Evolutionary conservation across 139 green algal genomes (phyloP).

Genomic region (Ettlia oleoabundans): DNA sequence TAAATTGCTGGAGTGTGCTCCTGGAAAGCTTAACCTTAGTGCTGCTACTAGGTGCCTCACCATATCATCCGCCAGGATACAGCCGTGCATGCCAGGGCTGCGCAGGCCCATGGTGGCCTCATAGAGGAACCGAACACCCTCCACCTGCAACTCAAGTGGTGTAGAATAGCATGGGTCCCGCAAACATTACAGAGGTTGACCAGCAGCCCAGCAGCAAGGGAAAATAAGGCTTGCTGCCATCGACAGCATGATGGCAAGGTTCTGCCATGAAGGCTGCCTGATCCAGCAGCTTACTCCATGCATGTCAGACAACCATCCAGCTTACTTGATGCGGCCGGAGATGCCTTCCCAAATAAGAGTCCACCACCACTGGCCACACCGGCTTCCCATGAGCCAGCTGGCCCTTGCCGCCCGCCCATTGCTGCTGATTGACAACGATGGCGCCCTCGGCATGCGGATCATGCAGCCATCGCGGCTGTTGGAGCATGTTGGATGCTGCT

Average conservation of each 20-base stretch:
- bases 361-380: slow-evolving; percentile 66
- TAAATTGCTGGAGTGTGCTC: too few relatives aligned
- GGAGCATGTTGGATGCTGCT: background rate
- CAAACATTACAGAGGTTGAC: too few relatives aligned
- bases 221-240: too few relatives aligned
- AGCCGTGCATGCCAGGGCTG: slow-evolving; percentile 45
- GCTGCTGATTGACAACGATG: slow-evolving; percentile 69
- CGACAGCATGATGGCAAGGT: too few relatives aligned
- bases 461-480: slow-evolving; percentile 49
- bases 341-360: slow-evolving; percentile 66
- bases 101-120: slow-evolving; percentile 58
- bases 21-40: too few relatives aligned
- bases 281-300: too few relatives aligned
- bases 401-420: slow-evolving; percentile 55
- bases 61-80: slow-evolving; percentile 89
- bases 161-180: too few relatives aligned
- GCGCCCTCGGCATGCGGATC: slow-evolving; percentile 57
- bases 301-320: too few relatives aligned
- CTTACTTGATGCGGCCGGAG: slow-evolving; percentile 45
- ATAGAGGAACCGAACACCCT: slow-evolving; percentile 86
- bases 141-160: too few relatives aligned
- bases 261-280: too few relatives aligned
- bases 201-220: background rate
- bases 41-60: too few relatives aligned
- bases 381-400: slow-evolving; percentile 27